Base-by-base conservation (phyloP, 306 rosid genomes). In the Cicer judaicum region DNA sequence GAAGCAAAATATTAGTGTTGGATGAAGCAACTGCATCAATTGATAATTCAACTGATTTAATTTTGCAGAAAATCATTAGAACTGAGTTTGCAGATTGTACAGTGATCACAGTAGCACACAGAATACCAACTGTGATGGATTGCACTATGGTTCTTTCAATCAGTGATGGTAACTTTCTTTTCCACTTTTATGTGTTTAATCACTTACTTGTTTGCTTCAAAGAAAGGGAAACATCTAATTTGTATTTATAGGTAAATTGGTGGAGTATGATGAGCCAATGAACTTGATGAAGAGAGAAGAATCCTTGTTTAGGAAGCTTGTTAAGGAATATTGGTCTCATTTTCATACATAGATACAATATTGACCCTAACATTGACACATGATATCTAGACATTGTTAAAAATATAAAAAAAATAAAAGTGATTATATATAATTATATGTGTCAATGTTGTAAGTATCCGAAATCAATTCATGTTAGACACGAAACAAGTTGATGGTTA, bases 1-100 rank as follows among this genome's bases (percentile, higher is more conserved):
- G 85, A 83, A 87, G 92, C 56, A 77, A 84, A 54, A 77, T 92
- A 76, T 60, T 90, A 79, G 91, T 92, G 78, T 84, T 92, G 0
- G 96, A 92, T 41, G 98, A 92, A 84, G 98, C 98, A 57, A 90
- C 96, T 6, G 89, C 98, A 19, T 90, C 93, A 8, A 85, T 90
- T 1, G 97, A 92, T 74, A 88, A 87, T 61, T 82, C 88, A 38
- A 90, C 97, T 1, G 93, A 92, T 72, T 52, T 66, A 91, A 87
- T 92, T 78, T 67, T 90, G 13, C 92, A 88, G 80, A 90, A 83
- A 83, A 90, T 89, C 1, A 90, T 92, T 42, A 76, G 96, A 43
- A 77, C 81, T 2, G 89, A 87, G 64, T 92, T 90, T 72, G 89
- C 82, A 44, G 85, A 87, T 60, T 81, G 88, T 46, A 92, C 93